Base-by-base conservation (phyloP, 2,329 filamentous ascomycete species). In the Colletotrichum sublineola region DNA sequence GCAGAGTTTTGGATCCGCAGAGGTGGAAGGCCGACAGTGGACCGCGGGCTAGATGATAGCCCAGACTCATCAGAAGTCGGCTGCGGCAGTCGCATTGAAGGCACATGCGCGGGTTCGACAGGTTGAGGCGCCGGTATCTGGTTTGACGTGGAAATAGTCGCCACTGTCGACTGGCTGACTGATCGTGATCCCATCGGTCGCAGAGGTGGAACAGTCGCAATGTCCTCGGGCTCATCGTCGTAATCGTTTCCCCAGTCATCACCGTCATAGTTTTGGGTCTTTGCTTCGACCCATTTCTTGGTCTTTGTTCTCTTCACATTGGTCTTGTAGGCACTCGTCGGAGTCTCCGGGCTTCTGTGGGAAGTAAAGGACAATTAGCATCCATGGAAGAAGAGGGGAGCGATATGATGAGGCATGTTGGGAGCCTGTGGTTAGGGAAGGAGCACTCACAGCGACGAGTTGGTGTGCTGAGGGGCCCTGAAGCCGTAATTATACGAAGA, bases 221-320 rank as follows among this genome's bases (percentile, higher is more conserved):
- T 81, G 44, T 83, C 80, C 53, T 85, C 82, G 9, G 79, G 77
- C 46, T 88, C 86, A 52, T 89, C 87, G 66, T 90, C 83, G 5
- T 87, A 88, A 46, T 92, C 90, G 68, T 87, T 92, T 46, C 94
- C 96, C 95, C 96, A 98, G 79, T 97, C 96, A 77, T 97, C 95
- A 74, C 95, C 96, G 78, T 96, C 95, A 79, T 98, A 98, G 79
- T 90, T 93, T 77, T 93, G 91, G 71, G 90, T 87, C 81, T 95
- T 96, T 46, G 96, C 96, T 78, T 97, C 93, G 48, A 96, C 92
- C 96, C 96, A 98, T 88, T 97, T 97, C 83, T 92, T 93, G 67
- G 95, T 98, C 84, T 97, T 97, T 68, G 91, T 89, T 74, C 96
- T 91, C 82, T 94, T 96, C 61, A 98, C 91, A 80, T 97, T 97